Base-by-base conservation (phyloP, 2,329 filamentous ascomycete species). In the Exserohilum turcica region DNA sequence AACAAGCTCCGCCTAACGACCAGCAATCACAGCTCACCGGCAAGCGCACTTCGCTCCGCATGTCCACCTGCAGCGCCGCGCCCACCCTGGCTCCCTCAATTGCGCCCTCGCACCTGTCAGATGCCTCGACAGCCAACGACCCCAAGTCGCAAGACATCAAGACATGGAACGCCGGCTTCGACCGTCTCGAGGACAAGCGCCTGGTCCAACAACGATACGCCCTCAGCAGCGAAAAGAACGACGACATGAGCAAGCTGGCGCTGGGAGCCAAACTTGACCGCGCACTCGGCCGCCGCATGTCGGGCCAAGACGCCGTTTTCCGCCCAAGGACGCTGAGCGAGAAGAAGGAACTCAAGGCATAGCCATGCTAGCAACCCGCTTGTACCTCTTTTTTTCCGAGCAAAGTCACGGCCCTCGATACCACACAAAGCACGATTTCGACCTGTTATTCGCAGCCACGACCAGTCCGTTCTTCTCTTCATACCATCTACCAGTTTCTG, bases 181-280 rank as follows among this genome's bases (percentile, higher is more conserved):
- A 91, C 68, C 90, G 92, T 69, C 89, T 97, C 78, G 90, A 95
- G 76, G 94, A 96, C 81, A 91, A 91, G 77, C 89, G 89, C 43
- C 86, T 96, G 24, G 80, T 85, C 64, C 85, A 88, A 67, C 92
- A 97, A 79, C 88, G 92, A 64, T 92, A 92, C 70, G 81, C 86
- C 51, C 85, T 92, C 59, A 89, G 82, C 72, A 85, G 88, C 59
- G 86, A 93, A 76, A 95, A 96, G 82, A 85, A 83, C 16, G 89
- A 91, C 67, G 87, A 89, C 72, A 81, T 96, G 76, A 87, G 86
- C 79, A 95, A 95, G 79, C 83, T 96, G 53, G 92, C 92, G 32
- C 84, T 96, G 46, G 90, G 92, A 42, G 92, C 92, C 56, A 96
- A 96, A 79, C 84, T 96, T 35, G 92, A 96, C 74, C 86, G 92